A percentile compares a stretch with the other conserved stretches of the same genome.
phyloP scores from a whole-genome alignment of 2,329 filamentous ascomycete species.

The Colletotrichum horii region DNA sequence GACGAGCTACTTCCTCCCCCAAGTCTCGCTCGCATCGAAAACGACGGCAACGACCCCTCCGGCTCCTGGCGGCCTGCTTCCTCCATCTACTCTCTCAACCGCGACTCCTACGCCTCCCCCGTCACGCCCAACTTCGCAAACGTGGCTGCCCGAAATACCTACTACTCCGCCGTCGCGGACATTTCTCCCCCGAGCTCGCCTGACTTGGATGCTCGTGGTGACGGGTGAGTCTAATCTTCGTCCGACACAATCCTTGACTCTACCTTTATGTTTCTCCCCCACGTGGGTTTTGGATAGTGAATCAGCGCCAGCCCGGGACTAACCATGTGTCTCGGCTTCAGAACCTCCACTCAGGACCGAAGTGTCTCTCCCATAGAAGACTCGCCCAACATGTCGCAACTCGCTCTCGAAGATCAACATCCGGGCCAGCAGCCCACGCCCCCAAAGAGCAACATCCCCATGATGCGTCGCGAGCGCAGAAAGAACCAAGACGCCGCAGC shows the following conservation, averaged over 20 bases:
- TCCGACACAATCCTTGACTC: neutral
- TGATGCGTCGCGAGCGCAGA: conserved; percentile 56
- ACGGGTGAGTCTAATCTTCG: conserved; percentile 43
- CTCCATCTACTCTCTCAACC: conserved; percentile 15
- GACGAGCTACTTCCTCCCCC: conserved; percentile 8
- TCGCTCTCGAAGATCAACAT: conserved; percentile 9
- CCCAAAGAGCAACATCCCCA: conserved; percentile 52
- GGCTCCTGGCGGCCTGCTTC: conserved; percentile 21
- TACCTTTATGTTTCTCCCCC: conserved; percentile 13
- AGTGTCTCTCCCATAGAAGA: conserved; percentile 62
- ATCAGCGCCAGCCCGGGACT: conserved; percentile 3
- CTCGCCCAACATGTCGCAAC: conserved; percentile 39
- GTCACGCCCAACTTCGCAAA: conserved; percentile 19
- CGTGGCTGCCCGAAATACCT: conserved; percentile 21
- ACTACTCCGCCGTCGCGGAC: conserved; percentile 31
- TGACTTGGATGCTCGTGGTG: conserved; percentile 41
- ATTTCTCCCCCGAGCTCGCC: conserved; percentile 65
- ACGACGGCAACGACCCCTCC: neutral
- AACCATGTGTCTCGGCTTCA: conserved; percentile 21
- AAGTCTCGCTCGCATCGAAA: neutral
- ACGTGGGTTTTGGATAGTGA: conserved; percentile 5
- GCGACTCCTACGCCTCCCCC: conserved; percentile 12
- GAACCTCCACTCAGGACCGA: conserved; percentile 14
- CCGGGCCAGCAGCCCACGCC: conserved; percentile 22
- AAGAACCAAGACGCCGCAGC: conserved; percentile 47